These are phyloP conservation scores for Pyrus pyrifolia DNA, from an alignment of 306 rosid genomes.

Conservation along the genomic window DNA sequence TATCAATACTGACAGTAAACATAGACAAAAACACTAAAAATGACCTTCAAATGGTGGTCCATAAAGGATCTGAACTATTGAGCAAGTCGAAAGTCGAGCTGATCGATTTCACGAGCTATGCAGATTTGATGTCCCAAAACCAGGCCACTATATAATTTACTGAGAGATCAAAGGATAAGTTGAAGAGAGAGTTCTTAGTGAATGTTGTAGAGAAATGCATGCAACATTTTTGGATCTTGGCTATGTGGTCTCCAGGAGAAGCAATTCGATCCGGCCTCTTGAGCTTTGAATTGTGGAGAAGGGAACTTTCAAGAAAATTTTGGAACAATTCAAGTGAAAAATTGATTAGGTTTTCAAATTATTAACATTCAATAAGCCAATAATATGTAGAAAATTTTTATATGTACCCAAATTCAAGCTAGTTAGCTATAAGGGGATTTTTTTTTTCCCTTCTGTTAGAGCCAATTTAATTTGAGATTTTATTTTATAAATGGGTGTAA, in stretches of 20 bases:
- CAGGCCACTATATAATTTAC: slow-evolving; percentile 67
- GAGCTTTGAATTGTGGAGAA: slow-evolving; percentile 60
- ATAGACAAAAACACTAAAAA: slow-evolving; percentile 48
- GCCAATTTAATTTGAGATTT: too few species aligned
- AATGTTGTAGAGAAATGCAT: slow-evolving; percentile 69
- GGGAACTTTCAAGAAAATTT: slow-evolving; percentile 67
- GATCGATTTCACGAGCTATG: slow-evolving; percentile 75
- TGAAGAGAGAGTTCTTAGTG: slow-evolving; percentile 32
- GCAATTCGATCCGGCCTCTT: slow-evolving; percentile 60
- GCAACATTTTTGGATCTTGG: slow-evolving; percentile 69
- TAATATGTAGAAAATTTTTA: too few species aligned
- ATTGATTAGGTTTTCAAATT: too few species aligned
- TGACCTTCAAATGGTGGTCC: slow-evolving; percentile 81
- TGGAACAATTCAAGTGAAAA: slow-evolving; percentile 38
- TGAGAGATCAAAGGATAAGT: slow-evolving; percentile 79
- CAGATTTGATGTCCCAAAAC: slow-evolving; percentile 27
- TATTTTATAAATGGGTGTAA: too few species aligned
- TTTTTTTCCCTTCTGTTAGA: too few species aligned
- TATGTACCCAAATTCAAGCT: too few species aligned
- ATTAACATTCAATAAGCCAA: too few species aligned
- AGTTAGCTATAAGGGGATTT: too few species aligned
- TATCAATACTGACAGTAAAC: too few species aligned
- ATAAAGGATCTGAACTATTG: slow-evolving; percentile 46
- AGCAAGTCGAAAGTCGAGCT: slow-evolving; percentile 42
- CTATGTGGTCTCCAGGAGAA: slow-evolving; percentile 69